Evolutionary conservation across 2,329 filamentous ascomycete genomes (phyloP).

Genomic region (Calonectria fujianensis): DNA sequence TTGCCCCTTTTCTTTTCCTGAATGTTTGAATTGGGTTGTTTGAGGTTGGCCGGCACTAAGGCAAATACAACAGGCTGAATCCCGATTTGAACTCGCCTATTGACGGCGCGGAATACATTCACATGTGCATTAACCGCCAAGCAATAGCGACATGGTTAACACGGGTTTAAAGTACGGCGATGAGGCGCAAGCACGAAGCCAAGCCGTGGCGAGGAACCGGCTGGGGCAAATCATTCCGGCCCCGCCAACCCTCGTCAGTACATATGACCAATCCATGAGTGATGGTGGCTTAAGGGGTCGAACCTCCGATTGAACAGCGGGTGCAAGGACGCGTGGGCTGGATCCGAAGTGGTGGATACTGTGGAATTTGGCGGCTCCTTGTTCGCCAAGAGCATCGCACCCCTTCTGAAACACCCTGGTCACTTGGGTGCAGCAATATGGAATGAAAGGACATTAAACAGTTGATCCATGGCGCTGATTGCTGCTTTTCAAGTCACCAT

Average conservation of each 20-base stretch:
- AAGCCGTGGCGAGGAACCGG: constrained; percentile 13
- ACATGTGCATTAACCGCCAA: constrained; percentile 16
- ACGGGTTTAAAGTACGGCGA: constrained; percentile 7
- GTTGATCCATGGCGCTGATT: constrained; percentile 52
- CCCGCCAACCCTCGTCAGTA: neutral
- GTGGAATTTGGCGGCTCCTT: constrained; percentile 25
- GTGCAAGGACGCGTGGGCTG: constrained; percentile 36
- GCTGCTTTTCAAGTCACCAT: constrained; percentile 47
- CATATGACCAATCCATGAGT: constrained; percentile 20
- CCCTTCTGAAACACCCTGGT: constrained; percentile 47
- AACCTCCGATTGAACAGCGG: constrained; percentile 11
- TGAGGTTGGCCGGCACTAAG: neutral
- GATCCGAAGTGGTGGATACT: constrained; percentile 28
- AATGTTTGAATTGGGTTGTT: neutral
- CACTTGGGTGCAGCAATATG: constrained; percentile 40
- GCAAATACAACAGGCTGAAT: neutral
- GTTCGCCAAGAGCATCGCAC: constrained; percentile 29
- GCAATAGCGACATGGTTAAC: constrained; percentile 42
- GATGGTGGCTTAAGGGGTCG: constrained; percentile 9
- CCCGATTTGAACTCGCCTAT: neutral
- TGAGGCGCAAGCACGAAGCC: constrained; percentile 13
- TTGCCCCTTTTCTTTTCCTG: neutral
- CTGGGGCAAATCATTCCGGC: constrained; percentile 18
- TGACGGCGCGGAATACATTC: neutral
- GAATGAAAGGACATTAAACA: constrained; percentile 36